Base-by-base conservation (phyloP, 257 asterid species). In the Ballota nigra region DNA sequence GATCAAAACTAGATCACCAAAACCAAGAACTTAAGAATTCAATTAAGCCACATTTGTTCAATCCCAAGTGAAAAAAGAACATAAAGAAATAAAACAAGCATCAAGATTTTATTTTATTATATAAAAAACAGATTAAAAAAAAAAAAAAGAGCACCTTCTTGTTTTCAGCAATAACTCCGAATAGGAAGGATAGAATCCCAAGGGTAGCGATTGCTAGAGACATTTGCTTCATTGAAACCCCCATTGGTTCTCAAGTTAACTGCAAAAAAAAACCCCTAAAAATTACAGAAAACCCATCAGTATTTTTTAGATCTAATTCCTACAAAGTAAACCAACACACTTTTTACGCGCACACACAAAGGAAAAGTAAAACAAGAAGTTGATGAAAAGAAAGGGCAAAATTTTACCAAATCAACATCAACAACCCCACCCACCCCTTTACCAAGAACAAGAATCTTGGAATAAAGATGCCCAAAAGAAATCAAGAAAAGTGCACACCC, bases 111-210 rank as follows among this genome's bases (percentile, higher is more conserved):
- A 0, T 40, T 28, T 68, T 31, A 12, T 38, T 3, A 38, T 53
- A 70, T 15, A 26, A 82, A 47, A 51, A n/a, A n/a, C n/a, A n/a
- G n/a, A n/a, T n/a, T n/a, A n/a, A 28, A 33, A 33, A 33, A 33
- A 33, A 33, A 3, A 15, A 64, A 58, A 69, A 26, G 15, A 16
- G 1, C 8, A 87, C 97, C 95, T 88, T 91, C 78, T 86, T 91
- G 79, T 87, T 91, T 66, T 88, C 95, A 65, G 95, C 95, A 61
- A 86, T 22, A 34, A 88, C 80, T 40, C 92, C 95, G 23, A 83
- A 61, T 6, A 88, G 13, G 69, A 88, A 88, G 67, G 92, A 88
- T 36, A 86, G 11, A 8, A 75, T 36, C 40, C 95, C 95, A 56
- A 88, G 77, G 40, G 83, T 63, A 15, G 95, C 81, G 51, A 84